A percentile compares a stretch with the other conserved stretches of the same genome.
phyloP scores from a whole-genome alignment of 306 rosid species.

The Quercus dentata region DNA sequence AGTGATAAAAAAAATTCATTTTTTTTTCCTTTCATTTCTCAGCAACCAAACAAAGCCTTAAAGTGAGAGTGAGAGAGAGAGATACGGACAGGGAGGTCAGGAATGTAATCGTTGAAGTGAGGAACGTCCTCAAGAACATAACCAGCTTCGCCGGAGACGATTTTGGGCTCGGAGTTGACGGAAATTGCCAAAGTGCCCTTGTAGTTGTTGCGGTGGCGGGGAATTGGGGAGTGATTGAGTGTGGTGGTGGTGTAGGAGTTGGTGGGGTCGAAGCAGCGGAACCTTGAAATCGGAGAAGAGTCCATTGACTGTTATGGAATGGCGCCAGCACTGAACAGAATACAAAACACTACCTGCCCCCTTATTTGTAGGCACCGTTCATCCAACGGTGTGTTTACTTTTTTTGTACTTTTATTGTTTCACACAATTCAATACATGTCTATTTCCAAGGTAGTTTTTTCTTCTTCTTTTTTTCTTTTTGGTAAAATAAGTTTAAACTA shows the following conservation, averaged over 20 bases:
- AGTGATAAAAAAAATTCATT: no score
- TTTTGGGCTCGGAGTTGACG: constrained; percentile 21
- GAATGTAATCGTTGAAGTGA: constrained; percentile 51
- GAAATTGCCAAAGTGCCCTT: constrained; percentile 12
- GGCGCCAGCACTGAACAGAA: background rate
- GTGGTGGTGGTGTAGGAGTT: background rate
- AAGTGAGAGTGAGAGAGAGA: background rate
- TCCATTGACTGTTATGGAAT: constrained; percentile 2
- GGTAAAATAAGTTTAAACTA: no score
- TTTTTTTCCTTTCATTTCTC: background rate
- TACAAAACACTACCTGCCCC: background rate
- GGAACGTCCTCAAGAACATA: constrained; percentile 66
- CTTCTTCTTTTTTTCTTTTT: rapidly evolving
- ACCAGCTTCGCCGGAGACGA: constrained; percentile 41
- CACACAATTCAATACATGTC: no score
- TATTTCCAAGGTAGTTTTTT: no score
- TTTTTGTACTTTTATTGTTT: no score
- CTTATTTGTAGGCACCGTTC: constrained; percentile 23
- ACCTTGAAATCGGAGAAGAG: constrained; percentile 2
- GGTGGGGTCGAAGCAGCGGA: constrained; percentile 36
- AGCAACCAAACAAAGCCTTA: background rate
- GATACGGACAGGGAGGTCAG: constrained; percentile 35
- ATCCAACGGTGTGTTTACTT: background rate
- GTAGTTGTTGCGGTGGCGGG: background rate
- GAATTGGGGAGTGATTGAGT: constrained; percentile 17